Evolutionary conservation across 2,329 filamentous ascomycete genomes (phyloP).

Genomic region (Aureobasidium sp.): DNA sequence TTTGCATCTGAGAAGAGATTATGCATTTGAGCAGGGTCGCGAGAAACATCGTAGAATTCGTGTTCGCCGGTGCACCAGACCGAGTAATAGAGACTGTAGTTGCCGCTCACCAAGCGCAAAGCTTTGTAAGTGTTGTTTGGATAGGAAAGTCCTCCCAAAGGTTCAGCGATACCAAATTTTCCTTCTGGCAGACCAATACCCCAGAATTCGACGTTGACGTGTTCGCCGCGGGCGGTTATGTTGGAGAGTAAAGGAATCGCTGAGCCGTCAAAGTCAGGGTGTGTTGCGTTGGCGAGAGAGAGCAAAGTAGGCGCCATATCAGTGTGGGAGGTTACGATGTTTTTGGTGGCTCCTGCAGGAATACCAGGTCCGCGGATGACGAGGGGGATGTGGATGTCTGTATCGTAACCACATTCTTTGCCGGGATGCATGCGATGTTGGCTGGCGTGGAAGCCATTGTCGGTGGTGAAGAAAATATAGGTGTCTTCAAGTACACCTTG

Average conservation of each 20-base stretch:
- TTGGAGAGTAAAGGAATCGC: constrained; percentile 35
- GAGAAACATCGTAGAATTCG: constrained; percentile 50
- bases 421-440: constrained; percentile 51
- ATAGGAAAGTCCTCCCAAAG: neutral
- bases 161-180: constrained; percentile 19
- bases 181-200: constrained; percentile 27
- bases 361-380: constrained; percentile 52
- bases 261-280: constrained; percentile 49
- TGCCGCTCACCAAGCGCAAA: constrained; percentile 17
- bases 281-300: constrained; percentile 29
- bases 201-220: constrained; percentile 36
- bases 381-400: constrained; percentile 52
- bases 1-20: constrained; percentile 10
- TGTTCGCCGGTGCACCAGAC: constrained; percentile 63
- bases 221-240: constrained; percentile 33
- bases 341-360: constrained; percentile 30
- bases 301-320: constrained; percentile 56
- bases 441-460: constrained; percentile 54
- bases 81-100: constrained; percentile 55
- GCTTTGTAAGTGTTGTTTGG: constrained; percentile 26
- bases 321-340: constrained; percentile 52
- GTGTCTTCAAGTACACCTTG: constrained; percentile 34
- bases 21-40: constrained; percentile 14
- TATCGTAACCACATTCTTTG: constrained; percentile 51
- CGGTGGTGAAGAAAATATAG: constrained; percentile 53